Conservation (phyloP, 2,329 filamentous ascomycete species). For the Albifimbria verrucaria region DNA sequence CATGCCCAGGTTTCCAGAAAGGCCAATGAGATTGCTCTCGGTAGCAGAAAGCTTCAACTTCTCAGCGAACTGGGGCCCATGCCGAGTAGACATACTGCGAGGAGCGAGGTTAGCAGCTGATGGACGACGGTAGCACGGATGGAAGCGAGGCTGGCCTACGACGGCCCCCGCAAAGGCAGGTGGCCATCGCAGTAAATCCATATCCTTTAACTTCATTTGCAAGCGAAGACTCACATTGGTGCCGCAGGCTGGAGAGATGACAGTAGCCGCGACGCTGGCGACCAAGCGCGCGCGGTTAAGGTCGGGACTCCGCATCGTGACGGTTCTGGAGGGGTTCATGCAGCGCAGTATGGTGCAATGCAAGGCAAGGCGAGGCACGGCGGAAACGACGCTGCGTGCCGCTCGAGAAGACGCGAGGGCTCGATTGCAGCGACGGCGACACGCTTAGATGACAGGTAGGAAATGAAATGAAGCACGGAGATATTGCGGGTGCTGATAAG, state of each 20-base stretch:
- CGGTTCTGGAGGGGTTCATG: too few relatives aligned
- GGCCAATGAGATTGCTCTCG: conserved; percentile 84
- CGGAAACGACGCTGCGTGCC: too few relatives aligned
- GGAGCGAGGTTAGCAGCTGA: conserved; percentile 1
- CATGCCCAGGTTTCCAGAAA: conserved; percentile 89
- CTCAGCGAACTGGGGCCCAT: conserved; percentile 91
- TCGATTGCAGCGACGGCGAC: too few relatives aligned
- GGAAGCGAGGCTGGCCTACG: too few relatives aligned
- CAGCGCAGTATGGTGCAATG: too few relatives aligned
- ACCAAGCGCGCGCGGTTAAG: conserved; percentile 67
- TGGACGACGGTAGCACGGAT: too few relatives aligned
- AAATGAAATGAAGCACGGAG: not conserved
- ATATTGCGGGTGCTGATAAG: not conserved
- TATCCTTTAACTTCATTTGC: too few relatives aligned
- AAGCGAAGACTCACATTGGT: conserved; percentile 79
- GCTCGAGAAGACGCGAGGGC: too few relatives aligned
- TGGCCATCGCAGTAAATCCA: too few relatives aligned
- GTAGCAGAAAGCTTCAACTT: conserved; percentile 85
- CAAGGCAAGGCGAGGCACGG: too few relatives aligned
- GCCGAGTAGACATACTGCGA: conserved; percentile 92
- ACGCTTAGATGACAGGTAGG: too few relatives aligned
- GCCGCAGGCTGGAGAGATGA: conserved; percentile 84
- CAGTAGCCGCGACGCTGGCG: conserved; percentile 80
- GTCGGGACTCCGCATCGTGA: conserved; percentile 16
- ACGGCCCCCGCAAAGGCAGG: not conserved